Base-by-base conservation (phyloP, 2,329 filamentous ascomycete genomes). In the Fusarium papillatum region DNA sequence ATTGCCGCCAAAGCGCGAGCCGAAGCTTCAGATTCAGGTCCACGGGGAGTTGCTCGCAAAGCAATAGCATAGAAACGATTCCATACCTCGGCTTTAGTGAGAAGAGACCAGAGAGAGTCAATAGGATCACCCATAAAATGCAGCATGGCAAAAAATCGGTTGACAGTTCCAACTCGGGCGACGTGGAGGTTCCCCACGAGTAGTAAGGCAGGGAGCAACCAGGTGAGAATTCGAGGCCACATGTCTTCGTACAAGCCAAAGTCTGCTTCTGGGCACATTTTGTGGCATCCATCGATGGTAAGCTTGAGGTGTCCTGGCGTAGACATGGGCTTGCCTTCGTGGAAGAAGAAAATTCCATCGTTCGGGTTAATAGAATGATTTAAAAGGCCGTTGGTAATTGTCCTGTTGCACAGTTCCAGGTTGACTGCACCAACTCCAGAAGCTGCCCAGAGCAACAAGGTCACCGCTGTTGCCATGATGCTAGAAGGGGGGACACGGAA, bases 271-370 rank as follows among this genome's bases (percentile, higher is more conserved):
- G 69, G 65, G n/a, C 69, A 69, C 13, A 41, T 59, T 17, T 63
- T 31, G 5, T 36, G 19, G 22, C 68, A 69, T 17, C 82, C 83
- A 2, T 87, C 79, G 72, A 79, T 84, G 62, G 26, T 82, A 6
- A 74, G 64, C 3, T 34, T 38, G 26, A 66, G 24, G 16, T 59
- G 36, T 10, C 26, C 16, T 2, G 5, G 48, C 10, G 43, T 14
- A 10, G 64, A 66, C 64, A 57, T 59, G 38, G 55, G 41, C 3
- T 9, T 17, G 17, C 17, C 22, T 29, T 26, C 14, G 16, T 66
- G 34, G n/a, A 10, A 14, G 26, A 39, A 34, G 36, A 66, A 66
- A 24, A 66, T 66, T 7, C 8, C 6, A 17, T 34, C 24, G 19
- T 66, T 8, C 6, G 36, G 26, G 6, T 24, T 22, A 10, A 66